Evolutionary conservation across 257 asterid genomes (phyloP), one percentile per base, ranked within the genome.

Genomic region (Pogostemon cablin): DNA sequence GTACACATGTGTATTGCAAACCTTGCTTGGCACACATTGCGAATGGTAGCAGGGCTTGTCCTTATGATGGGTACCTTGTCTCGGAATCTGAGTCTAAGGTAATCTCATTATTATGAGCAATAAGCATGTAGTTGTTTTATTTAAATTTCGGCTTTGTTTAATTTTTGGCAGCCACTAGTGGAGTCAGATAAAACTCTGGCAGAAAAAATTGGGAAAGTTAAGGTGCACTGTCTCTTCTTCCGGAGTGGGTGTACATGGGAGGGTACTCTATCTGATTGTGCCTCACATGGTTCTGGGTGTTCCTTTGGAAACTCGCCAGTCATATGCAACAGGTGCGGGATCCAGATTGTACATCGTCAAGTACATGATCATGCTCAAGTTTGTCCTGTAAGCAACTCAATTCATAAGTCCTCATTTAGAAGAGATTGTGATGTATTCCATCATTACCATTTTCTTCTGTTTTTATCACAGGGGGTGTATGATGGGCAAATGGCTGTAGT

Each of bases 171-270:
- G 98, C 87, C 81, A 47, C 91, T 93, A 15, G 56, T 78, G 70
- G 95, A 89, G 59, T 77, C 91, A 2, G 91, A 93, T 80, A 93
- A 84, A 78, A 76, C 77, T 25, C 83, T 89, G 61, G 90, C 96
- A 10, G 98, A 91, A 75, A 87, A 64, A 58, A 81, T 93, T 56
- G 96, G 98, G 72, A 89, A 86, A 62, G 95, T 93, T 60, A 86
- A 80, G 83, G 96, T 93, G 66, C 96, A 81, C 32, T 93, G 98
- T 77, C 89, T 87, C 63, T 93, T 70, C 84, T 90, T 83, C 69
- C 79, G 90, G 67, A 93, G 98, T 80, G 98, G 99, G 69, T 93
- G 99, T 84, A 68, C 92, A 12, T 93, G 99, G 99, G 95, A 91
- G 81, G 99, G 99, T 32, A 50, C 84, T 40, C 70, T 93, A 15